A percentile compares a stretch with the other conserved stretches of the same genome.
Conservation (phyloP, 2,329 filamentous ascomycete species). For the Trichophyton equinum region DNA sequence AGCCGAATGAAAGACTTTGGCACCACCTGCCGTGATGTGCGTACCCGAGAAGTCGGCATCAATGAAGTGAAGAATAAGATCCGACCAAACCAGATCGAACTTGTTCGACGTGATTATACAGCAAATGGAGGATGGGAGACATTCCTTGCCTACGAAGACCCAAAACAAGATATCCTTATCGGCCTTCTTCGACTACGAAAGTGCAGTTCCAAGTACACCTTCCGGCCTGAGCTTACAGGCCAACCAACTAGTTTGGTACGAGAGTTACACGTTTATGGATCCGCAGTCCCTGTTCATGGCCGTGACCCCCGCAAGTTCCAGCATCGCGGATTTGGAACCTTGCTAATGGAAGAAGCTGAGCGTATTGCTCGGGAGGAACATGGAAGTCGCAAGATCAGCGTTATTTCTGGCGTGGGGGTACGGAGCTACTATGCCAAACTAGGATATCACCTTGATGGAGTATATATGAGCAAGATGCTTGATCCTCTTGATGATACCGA, state of each 20-base stretch:
- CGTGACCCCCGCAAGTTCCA: constrained; percentile 94
- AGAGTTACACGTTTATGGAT: constrained; percentile 93
- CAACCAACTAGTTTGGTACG: constrained; percentile 87
- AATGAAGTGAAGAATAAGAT: constrained; percentile 99
- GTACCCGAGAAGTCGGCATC: constrained; percentile 91
- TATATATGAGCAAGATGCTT: constrained; percentile 53
- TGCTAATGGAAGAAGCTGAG: constrained; percentile 97
- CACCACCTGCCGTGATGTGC: constrained; percentile 88
- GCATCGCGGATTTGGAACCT: constrained; percentile 90
- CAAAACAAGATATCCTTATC: constrained; percentile 95
- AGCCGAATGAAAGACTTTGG: constrained; percentile 99
- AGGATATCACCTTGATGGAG: constrained; percentile 86
- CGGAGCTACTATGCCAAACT: constrained; percentile 88
- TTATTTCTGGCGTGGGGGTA: constrained; percentile 96
- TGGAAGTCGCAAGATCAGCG: constrained; percentile 82
- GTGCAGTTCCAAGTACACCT: constrained; percentile 84
- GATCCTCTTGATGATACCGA: constrained; percentile 24
- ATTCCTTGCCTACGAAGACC: constrained; percentile 94
- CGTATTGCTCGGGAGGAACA: constrained; percentile 90
- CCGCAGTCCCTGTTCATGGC: constrained; percentile 92
- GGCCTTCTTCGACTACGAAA: constrained; percentile 78
- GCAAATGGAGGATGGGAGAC: constrained; percentile 98
- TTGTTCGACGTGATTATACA: constrained; percentile 82
- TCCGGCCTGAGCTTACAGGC: constrained; percentile 69
- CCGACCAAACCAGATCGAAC: constrained; percentile 85